Conservation (phyloP, 2,329 filamentous ascomycete species). For the Trichoderma breve region DNA sequence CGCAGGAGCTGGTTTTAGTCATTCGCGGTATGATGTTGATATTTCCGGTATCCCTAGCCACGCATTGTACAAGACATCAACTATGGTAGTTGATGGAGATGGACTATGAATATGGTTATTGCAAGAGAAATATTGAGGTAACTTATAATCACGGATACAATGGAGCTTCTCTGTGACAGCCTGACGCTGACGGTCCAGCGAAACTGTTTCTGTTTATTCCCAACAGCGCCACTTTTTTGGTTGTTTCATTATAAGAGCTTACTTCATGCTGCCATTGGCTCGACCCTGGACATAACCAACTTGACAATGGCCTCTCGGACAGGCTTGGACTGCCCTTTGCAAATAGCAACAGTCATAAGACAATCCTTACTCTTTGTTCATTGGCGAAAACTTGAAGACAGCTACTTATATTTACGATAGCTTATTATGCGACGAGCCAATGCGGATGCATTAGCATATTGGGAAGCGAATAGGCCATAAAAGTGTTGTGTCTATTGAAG, state of each 20-base stretch:
- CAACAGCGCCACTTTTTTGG: neutral
- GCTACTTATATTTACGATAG: neutral
- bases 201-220: neutral
- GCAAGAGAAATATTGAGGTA: neutral
- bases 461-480: neutral
- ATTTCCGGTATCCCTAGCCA: neutral
- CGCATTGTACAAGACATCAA: neutral
- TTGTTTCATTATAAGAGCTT: neutral
- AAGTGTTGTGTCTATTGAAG: neutral
- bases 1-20: neutral
- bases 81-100: neutral
- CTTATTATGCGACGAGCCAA: neutral
- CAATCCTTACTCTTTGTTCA: neutral
- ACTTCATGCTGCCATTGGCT: neutral
- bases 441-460: neutral
- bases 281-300: neutral
- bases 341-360: neutral
- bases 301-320: neutral
- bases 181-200: neutral
- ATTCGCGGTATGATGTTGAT: neutral
- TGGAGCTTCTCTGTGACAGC: neutral
- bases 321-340: neutral
- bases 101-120: neutral
- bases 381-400: neutral
- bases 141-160: neutral